Evolutionary conservation across 2,329 filamentous ascomycete species (phyloP), one percentile per base, ranked within the genome.

Genomic region (Ophiostoma sp.): DNA sequence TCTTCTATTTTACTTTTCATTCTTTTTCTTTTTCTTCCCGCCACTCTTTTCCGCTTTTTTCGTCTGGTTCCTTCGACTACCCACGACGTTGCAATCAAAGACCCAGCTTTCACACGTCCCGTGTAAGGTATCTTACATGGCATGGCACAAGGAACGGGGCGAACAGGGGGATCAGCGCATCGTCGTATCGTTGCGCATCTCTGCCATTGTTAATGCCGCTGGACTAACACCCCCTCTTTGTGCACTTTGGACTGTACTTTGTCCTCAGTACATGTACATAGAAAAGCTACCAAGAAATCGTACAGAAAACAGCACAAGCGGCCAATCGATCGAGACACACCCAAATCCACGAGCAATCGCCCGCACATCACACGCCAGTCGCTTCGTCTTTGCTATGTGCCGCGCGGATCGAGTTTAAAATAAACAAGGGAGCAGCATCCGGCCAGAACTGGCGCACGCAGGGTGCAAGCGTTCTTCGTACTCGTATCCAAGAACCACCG

Each of bases 201-300:
- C 50, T 70, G 68, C 45, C 33, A 57, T 71, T 68, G 68, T 73
- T 55, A 42, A 70, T 70, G 68, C 68, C 68, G 68, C 68, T 45
- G 50, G 33, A 57, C 33, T 15, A 42, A 57, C 50, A 36, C 31
- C 50, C 50, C 22, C 12, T 15, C 45, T 31, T 17, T 68, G 8
- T 28, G 15, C 4, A 48, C 9, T 68, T 68, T 48, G 39, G 50
- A 48, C 42, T 22, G 22, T 50, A 5, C 1, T 25, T 55, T 55
- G 50, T 28, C n/a, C n/a, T n/a, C n/a, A n/a, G 17, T n/a, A 28
- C n/a, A 22, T 7, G 48, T 36, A 52, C 39, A 45, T 45, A 11
- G 39, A 45, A 45, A 1, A 45, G 39, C 8, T 45, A 45, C 50
- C n/a, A 22, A 64, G 17, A 9, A 11, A 6, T n/a, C 28, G 25